phyloP scores from a whole-genome alignment of 257 asterid species.

The Solanum corneliomulleri region DNA sequence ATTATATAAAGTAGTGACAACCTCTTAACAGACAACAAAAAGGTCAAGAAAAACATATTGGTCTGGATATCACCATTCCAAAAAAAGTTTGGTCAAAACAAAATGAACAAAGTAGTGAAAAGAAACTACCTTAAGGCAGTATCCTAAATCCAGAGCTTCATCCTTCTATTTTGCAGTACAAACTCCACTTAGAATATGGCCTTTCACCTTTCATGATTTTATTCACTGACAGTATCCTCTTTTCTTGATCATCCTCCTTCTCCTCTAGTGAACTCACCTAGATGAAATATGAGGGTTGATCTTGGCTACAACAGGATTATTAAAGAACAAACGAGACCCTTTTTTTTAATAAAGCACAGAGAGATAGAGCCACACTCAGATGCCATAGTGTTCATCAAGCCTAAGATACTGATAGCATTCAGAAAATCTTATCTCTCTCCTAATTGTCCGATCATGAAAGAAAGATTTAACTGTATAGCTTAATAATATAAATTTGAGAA shows the following conservation, averaged over 20 bases:
- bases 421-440: too few relatives aligned
- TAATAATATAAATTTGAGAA: conserved; percentile 26
- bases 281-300: conserved; percentile 67
- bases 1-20: too few relatives aligned
- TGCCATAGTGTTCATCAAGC: too few relatives aligned
- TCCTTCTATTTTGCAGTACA: conserved; percentile 64
- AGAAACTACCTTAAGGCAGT: conserved; percentile 48
- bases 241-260: conserved; percentile 54
- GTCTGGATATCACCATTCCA: too few relatives aligned
- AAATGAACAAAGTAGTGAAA: too few relatives aligned
- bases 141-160: conserved; percentile 53
- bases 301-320: conserved; percentile 30
- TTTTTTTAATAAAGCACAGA: too few relatives aligned
- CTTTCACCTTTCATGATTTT: conserved; percentile 35
- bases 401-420: too few relatives aligned
- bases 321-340: neutral
- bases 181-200: conserved; percentile 45
- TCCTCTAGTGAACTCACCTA: conserved; percentile 69
- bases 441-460: too few relatives aligned
- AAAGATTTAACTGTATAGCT: too few relatives aligned
- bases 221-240: conserved; percentile 38
- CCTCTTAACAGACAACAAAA: too few relatives aligned
- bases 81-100: too few relatives aligned
- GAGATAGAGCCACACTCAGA: too few relatives aligned
- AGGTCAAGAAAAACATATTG: neutral